phyloP scores from a whole-genome alignment of 192 early-diverging fungal genomes.

The Gamsiella multidivaricata region DNA sequence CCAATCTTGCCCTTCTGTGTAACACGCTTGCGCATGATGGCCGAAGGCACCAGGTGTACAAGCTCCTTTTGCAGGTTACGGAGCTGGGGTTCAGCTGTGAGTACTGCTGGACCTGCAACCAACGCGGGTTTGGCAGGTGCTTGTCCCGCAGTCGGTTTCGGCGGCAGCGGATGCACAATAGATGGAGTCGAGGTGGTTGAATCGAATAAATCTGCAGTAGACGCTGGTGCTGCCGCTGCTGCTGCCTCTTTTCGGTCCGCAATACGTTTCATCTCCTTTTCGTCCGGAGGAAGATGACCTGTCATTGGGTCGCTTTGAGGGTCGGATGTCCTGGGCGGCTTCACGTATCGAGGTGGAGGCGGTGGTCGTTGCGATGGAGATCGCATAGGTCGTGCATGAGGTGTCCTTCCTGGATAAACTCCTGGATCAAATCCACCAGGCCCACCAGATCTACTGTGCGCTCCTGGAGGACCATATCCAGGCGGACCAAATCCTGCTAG shows the following conservation, averaged over 20 bases:
- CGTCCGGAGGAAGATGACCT: slow-evolving; percentile 42
- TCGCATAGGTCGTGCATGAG: slow-evolving; percentile 9
- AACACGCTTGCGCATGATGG: slow-evolving; percentile 48
- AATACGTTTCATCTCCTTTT: slow-evolving; percentile 30
- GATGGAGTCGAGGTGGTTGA: not conserved
- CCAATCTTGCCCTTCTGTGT: slow-evolving; percentile 54
- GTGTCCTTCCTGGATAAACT: slow-evolving; percentile 8
- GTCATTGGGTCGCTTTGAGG: slow-evolving; percentile 55
- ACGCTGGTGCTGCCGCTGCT: not conserved
- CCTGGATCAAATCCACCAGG: slow-evolving; percentile 17
- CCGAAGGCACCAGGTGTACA: slow-evolving; percentile 40
- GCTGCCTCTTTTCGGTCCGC: slow-evolving; percentile 11
- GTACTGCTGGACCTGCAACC: slow-evolving; percentile 40
- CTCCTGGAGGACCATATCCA: slow-evolving; percentile 14
- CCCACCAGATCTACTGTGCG: not conserved
- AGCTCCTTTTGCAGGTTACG: slow-evolving; percentile 50
- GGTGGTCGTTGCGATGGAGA: slow-evolving; percentile 29
- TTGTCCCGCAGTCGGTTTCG: slow-evolving; percentile 23
- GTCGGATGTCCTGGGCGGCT: slow-evolving; percentile 29
- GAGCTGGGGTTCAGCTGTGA: slow-evolving; percentile 47
- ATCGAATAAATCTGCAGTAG: not conserved
- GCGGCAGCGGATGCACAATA: slow-evolving; percentile 45
- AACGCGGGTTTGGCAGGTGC: slow-evolving; percentile 11
- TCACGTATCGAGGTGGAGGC: slow-evolving; percentile 34
- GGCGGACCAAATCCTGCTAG: not conserved